Percentiles rank a stretch among this genome's conserved stretches.
phyloP scores from a whole-genome alignment of 2,329 filamentous ascomycete genomes.

The Massarina eburnea region DNA sequence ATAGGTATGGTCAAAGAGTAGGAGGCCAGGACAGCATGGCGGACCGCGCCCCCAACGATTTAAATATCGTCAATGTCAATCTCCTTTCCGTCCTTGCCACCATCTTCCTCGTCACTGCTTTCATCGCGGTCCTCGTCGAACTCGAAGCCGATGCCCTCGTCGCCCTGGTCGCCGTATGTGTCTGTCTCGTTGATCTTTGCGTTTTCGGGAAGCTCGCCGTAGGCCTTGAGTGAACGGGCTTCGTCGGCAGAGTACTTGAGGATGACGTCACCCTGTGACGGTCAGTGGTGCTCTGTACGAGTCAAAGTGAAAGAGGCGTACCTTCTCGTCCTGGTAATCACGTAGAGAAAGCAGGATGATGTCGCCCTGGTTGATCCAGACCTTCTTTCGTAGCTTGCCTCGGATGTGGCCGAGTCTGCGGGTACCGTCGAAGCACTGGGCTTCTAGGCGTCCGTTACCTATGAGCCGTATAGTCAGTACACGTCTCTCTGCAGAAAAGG shows the following conservation, averaged over 20 bases:
- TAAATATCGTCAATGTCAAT: conserved; percentile 95
- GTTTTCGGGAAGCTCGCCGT: conserved; percentile 93
- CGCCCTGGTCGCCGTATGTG: conserved; percentile 85
- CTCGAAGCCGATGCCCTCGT: conserved; percentile 94
- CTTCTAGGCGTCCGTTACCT: conserved; percentile 83
- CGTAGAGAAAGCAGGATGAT: conserved; percentile 71
- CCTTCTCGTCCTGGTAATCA: conserved; percentile 91
- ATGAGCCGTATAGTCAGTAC: not conserved
- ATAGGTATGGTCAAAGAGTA: conserved; percentile 3
- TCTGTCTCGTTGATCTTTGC: conserved; percentile 99
- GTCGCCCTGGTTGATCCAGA: conserved; percentile 92
- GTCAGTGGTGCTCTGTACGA: not conserved
- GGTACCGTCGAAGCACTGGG: conserved; percentile 91
- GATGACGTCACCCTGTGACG: conserved; percentile 65
- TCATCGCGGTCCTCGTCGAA: conserved; percentile 87
- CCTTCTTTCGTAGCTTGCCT: conserved; percentile 98
- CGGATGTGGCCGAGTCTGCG: conserved; percentile 84
- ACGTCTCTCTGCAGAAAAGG: not conserved
- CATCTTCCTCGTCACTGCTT: conserved; percentile 54
- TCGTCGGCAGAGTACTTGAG: conserved; percentile 86
- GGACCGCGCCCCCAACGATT: conserved; percentile 26
- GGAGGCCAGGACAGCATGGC: conserved; percentile 41
- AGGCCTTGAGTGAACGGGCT: conserved; percentile 91
- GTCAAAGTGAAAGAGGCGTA: conserved; percentile 10
- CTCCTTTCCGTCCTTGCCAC: conserved; percentile 70